Evolutionary conservation across 2,329 filamentous ascomycete species (phyloP).

Genomic region (Calonectria hongkongensis): DNA sequence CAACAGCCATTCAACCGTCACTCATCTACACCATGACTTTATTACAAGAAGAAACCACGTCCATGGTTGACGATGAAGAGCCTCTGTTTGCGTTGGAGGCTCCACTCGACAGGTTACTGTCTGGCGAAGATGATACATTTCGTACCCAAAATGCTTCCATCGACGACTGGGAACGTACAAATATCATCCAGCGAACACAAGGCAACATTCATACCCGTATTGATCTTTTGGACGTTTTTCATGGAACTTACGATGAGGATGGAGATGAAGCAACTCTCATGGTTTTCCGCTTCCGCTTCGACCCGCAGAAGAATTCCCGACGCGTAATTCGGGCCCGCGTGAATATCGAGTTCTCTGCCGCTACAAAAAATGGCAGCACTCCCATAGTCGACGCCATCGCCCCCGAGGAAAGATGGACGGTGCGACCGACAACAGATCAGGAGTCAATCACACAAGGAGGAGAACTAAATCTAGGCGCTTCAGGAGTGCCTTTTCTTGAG

Average conservation of each 20-base stretch:
- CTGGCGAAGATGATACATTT: slow-evolving; percentile 16
- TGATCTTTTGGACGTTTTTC: slow-evolving; percentile 30
- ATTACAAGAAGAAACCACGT: neutral
- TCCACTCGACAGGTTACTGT: neutral
- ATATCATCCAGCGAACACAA: slow-evolving; percentile 34
- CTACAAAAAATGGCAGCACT: neutral
- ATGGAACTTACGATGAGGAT: slow-evolving; percentile 34
- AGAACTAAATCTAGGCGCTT: slow-evolving; percentile 12
- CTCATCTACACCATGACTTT: neutral
- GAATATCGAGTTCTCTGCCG: slow-evolving; percentile 21
- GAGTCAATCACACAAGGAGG: slow-evolving; percentile 23
- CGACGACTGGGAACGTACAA: slow-evolving; percentile 37
- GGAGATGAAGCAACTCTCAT: slow-evolving; percentile 36
- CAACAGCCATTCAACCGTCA: neutral
- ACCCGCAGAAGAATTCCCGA: slow-evolving; percentile 32
- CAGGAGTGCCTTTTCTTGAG: slow-evolving; percentile 19
- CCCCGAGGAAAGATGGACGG: slow-evolving; percentile 36
- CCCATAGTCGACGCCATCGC: slow-evolving; percentile 38
- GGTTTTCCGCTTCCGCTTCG: slow-evolving; percentile 37
- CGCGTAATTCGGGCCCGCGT: slow-evolving; percentile 28
- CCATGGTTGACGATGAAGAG: neutral
- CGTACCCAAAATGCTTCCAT: slow-evolving; percentile 34
- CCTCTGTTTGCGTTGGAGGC: slow-evolving; percentile 20
- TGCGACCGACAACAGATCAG: slow-evolving; percentile 29
- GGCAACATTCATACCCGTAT: slow-evolving; percentile 38